A percentile compares a stretch with the other conserved stretches of the same genome.
phyloP scores from a whole-genome alignment of 2,329 filamentous ascomycete genomes.

The Fusarium agapanthi region DNA sequence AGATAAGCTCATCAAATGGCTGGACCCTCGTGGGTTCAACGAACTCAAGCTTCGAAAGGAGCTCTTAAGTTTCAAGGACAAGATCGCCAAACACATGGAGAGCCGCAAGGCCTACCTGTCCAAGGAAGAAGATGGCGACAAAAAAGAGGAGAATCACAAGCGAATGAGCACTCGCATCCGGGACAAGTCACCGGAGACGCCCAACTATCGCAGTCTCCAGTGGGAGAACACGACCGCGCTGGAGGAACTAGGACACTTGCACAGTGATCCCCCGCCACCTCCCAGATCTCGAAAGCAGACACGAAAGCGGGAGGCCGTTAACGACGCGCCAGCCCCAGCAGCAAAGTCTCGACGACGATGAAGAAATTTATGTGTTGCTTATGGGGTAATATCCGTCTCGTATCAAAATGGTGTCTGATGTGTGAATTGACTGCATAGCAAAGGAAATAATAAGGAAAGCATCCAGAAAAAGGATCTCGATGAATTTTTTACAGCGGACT shows the following conservation, averaged over 20 bases:
- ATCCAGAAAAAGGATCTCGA: slow-evolving; percentile 11
- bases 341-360: slow-evolving; percentile 45
- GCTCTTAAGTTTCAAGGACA: slow-evolving; percentile 76
- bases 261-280: slow-evolving; percentile 63
- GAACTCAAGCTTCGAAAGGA: slow-evolving; percentile 91
- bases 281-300: slow-evolving; percentile 60
- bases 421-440: slow-evolving; percentile 9
- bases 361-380: neutral
- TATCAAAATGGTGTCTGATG: neutral
- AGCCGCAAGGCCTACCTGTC: slow-evolving; percentile 75
- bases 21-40: slow-evolving; percentile 86
- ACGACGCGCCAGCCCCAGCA: slow-evolving; percentile 43
- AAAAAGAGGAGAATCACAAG: slow-evolving; percentile 52
- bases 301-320: slow-evolving; percentile 58
- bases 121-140: slow-evolving; percentile 50
- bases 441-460: slow-evolving; percentile 1
- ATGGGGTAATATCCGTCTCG: neutral
- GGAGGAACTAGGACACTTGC: slow-evolving; percentile 65
- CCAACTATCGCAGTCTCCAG: slow-evolving; percentile 58
- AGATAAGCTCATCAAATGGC: slow-evolving; percentile 83
- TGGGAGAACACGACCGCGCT: slow-evolving; percentile 67
- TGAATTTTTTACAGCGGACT: slow-evolving; percentile 6
- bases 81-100: slow-evolving; percentile 82
- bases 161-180: slow-evolving; percentile 57
- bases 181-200: slow-evolving; percentile 58